Percentiles rank a stretch among this genome's conserved stretches.
These are phyloP conservation scores for Metarhizium guizhouense DNA, from an alignment of 2,329 filamentous ascomycete genomes.

Conservation along the genomic window DNA sequence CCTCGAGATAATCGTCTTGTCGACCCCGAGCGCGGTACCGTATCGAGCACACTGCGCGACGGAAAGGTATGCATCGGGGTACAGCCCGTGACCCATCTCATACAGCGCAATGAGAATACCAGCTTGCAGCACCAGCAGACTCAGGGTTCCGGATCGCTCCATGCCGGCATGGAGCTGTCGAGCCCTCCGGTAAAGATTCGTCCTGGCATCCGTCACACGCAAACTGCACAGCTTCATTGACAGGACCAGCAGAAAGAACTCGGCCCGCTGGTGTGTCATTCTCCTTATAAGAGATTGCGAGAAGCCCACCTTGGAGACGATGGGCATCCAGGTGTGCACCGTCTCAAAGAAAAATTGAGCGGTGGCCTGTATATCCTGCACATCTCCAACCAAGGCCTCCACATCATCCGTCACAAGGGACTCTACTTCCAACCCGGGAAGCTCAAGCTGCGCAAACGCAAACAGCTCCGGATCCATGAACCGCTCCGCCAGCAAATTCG, in stretches of 20 bases:
- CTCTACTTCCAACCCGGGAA: neutral
- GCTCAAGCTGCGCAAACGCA: neutral
- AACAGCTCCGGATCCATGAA: slow-evolving; percentile 5
- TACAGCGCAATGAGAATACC: no score
- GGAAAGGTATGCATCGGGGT: no score
- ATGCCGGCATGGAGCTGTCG: no score
- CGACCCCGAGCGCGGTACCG: no score
- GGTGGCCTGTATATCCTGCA: slow-evolving; percentile 6
- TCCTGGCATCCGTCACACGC: no score
- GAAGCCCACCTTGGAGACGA: slow-evolving; percentile 7
- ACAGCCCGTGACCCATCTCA: no score
- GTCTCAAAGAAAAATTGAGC: slow-evolving; percentile 7
- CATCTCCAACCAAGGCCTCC: slow-evolving; percentile 2
- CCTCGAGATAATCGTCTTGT: neutral
- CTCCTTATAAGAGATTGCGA: neutral
- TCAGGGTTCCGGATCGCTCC: no score
- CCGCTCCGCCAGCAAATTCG: neutral
- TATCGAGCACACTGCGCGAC: no score
- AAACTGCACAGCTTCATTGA: no score
- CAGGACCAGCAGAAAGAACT: neutral
- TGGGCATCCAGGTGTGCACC: slow-evolving; percentile 10
- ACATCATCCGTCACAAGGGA: slow-evolving; percentile 1
- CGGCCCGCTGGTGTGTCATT: slow-evolving; percentile 4
- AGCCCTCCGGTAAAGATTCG: no score
- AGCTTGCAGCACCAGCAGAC: no score